Evolutionary conservation across 805 yeast species (phyloP), one percentile per base, ranked within the genome.

Genomic region (Saturnispora sanitii): DNA sequence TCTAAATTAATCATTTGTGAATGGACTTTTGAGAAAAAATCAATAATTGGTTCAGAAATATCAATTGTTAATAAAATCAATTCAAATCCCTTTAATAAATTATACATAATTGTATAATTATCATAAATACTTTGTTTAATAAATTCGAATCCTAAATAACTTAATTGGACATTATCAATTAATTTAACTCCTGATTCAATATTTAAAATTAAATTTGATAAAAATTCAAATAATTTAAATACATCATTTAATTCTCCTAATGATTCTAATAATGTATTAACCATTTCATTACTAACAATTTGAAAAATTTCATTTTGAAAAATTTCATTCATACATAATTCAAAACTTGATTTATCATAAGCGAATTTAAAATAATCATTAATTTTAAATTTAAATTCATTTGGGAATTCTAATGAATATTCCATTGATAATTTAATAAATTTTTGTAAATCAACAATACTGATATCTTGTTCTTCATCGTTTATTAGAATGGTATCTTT

Each of bases 221-320:
- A 46, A 29, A 60, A 58, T 26, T 68, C 61, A 26, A 74, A 56
- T 3, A 62, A 44, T 2, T 60, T 41, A 28, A 67, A 50, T 8
- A 38, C 47, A 19, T 39, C 36, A 28, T 43, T 44, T 19, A 45
- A 59, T 19, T 51, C 32, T 8, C 45, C 40, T 20, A 56, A 40
- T 4, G 50, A 36, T 16, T 42, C 46, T 27, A 71, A 61, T n/a
- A 75, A 50, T 7, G 52, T 60, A 25, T 60, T 48, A 27, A 69
- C 55, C 27, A 63, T 60, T 1, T 56, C 45, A 27, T 63, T 57
- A 44, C 68, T 67, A 39, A 77, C 58, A 38, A 61, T 60, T 3
- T 60, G 51, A 9, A 68, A 57, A 36, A 79, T 57, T 15, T 60
- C 49, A 1, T 59, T 45, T 25, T 67, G 66, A 45, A 75, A 73